A percentile compares a stretch with the other conserved stretches of the same genome.
Conservation (phyloP, 2,329 filamentous ascomycete species). For the Exophiala sp. region DNA sequence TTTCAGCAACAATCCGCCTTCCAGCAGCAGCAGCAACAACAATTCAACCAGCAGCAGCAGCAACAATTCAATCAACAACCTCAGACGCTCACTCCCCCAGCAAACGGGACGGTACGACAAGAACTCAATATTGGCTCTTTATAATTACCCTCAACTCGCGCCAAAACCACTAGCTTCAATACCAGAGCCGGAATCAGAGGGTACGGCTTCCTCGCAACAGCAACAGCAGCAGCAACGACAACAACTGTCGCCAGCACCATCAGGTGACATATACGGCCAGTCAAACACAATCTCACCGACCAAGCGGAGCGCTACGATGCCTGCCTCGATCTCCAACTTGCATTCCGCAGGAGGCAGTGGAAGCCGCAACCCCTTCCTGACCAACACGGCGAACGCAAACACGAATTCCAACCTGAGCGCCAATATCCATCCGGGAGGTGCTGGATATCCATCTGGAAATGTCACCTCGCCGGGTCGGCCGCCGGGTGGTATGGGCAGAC, state of each 20-base stretch:
- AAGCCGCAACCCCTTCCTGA: slow-evolving; percentile 34
- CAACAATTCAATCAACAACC: slow-evolving; percentile 22
- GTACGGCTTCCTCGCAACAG: slow-evolving; percentile 13
- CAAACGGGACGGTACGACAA: slow-evolving; percentile 43
- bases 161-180: slow-evolving; percentile 29
- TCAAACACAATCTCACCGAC: slow-evolving; percentile 28
- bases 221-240: slow-evolving; percentile 11
- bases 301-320: slow-evolving; percentile 33
- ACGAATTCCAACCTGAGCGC: neutral
- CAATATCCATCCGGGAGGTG: neutral
- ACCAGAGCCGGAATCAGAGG: slow-evolving; percentile 31
- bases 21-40: slow-evolving; percentile 22
- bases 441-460: slow-evolving; percentile 1
- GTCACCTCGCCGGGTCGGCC: no score
- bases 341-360: slow-evolving; percentile 29
- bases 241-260: slow-evolving; percentile 26
- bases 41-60: slow-evolving; percentile 20
- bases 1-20: neutral
- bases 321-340: slow-evolving; percentile 27
- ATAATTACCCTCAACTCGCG: slow-evolving; percentile 38
- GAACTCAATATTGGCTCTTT: slow-evolving; percentile 43
- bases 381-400: slow-evolving; percentile 9
- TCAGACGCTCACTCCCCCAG: slow-evolving; percentile 34
- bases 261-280: slow-evolving; percentile 17
- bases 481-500: slow-evolving; percentile 19